Base-by-base conservation (phyloP, 2,329 filamentous ascomycete genomes). In the Colletotrichum sp. region DNA sequence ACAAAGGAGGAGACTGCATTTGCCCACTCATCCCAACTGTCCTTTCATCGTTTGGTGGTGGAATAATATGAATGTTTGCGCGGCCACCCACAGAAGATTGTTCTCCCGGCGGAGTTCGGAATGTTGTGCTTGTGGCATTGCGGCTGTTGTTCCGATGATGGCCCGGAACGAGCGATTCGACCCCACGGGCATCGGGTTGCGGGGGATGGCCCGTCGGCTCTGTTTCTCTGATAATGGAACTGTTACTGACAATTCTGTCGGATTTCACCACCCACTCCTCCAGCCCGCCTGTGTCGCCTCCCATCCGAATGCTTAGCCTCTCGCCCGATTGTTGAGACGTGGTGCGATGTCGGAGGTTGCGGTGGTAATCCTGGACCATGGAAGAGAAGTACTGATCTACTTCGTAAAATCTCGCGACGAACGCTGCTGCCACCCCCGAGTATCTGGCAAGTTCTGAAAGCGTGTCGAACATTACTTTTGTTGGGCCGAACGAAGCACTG, bases 191-290 rank as follows among this genome's bases (percentile, higher is more conserved):
- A 15, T 16, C 81, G 32, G 84, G 81, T 16, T 79, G 69, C 16
- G 80, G 80, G 77, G 79, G 81, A 52, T 79, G 78, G 13, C 78
- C 79, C 18, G 82, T 77, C 28, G 72, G 76, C 15, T 82, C 80
- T 4, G 79, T 67, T 5, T 85, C 83, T 9, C 82, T 79, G 36
- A 84, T 80, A 18, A 88, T 85, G 30, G 82, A 81, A 28, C 87
- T 86, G 59, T 89, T 86, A 75, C 88, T 87, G 72, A 86, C 86
- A 18, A 89, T 82, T 69, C 83, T 83, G 44, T 78, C 79, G 1
- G 80, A 80, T 60, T 86, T 81, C 12, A 86, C 82, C 76, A 87
- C 88, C 82, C 90, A 92, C 78, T 92, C 89, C 76, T 90, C 90
- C 6, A 91, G 81, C 1, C 88, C 90, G 36, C 90, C 91, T 16